Evolutionary conservation across 208 protist species (phyloP).

Genomic region (Trypanosomatidae sp.): DNA sequence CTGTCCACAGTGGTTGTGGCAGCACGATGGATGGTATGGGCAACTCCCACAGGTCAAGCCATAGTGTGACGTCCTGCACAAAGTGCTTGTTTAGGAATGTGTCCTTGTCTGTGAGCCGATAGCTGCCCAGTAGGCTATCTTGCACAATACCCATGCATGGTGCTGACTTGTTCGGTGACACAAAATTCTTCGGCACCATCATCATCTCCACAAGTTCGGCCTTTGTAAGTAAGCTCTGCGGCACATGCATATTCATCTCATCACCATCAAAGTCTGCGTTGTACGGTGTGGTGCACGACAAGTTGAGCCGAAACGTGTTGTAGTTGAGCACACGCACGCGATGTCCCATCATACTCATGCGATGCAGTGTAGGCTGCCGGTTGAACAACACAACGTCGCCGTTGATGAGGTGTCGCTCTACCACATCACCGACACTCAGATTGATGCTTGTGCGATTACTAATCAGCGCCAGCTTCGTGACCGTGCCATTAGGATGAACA

Average conservation of each 20-base stretch:
- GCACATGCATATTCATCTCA: slow-evolving; percentile 99
- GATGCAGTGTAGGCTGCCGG: slow-evolving; percentile 99
- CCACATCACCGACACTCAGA: slow-evolving; percentile 87
- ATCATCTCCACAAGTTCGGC: slow-evolving; percentile 97
- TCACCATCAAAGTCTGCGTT: slow-evolving; percentile 99
- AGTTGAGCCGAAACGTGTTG: slow-evolving; percentile 99
- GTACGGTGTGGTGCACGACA: slow-evolving; percentile 98
- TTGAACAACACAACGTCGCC: slow-evolving; percentile 99
- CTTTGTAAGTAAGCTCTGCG: slow-evolving; percentile 94
- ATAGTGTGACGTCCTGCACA: slow-evolving; percentile 98
- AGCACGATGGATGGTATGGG: slow-evolving; percentile 98
- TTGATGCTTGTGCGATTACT: slow-evolving; percentile 69
- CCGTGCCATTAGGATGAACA: slow-evolving; percentile 68
- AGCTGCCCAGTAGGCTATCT: slow-evolving; percentile 94
- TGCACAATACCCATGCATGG: slow-evolving; percentile 99
- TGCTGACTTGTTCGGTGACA: slow-evolving; percentile 97
- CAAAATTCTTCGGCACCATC: slow-evolving; percentile 98
- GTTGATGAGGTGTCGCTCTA: slow-evolving; percentile 97
- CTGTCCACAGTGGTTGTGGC: slow-evolving; percentile 96
- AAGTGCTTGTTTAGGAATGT: slow-evolving; percentile 95
- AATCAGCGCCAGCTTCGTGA: slow-evolving; percentile 88
- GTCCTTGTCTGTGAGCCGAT: slow-evolving; percentile 93
- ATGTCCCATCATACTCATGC: slow-evolving; percentile 99
- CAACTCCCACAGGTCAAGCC: slow-evolving; percentile 92
- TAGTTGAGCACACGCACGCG: slow-evolving; percentile 95